Base-by-base conservation (phyloP, 441 rosid genomes). In the Pelargonium australe region DNA sequence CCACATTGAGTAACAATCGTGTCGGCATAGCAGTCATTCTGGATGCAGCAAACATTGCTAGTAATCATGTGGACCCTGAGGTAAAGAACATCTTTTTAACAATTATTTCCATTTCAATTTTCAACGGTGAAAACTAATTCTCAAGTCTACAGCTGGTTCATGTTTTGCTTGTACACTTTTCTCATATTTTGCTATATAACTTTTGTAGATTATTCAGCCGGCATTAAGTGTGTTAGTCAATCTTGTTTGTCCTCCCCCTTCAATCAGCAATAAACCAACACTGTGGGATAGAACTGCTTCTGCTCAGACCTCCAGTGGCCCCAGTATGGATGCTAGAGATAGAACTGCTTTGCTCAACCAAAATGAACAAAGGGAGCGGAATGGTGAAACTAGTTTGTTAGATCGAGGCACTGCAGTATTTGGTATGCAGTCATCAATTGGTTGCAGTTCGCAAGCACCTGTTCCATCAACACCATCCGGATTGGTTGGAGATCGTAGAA, bases 211-310 rank as follows among this genome's bases (percentile, higher is more conserved):
- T 65, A 87, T 92, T 84, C 98, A 92, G 83, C 93, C 95, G 68
- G 97, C 99, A 55, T 80, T 95, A 68, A 90, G 85, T 82, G 95
- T 92, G 76, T 81, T 95, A 70, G 85, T 92, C 80, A 92, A 89
- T 80, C 94, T 95, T 76, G 99, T 95, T 72, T 92, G 99, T 71
- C 96, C 96, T 45, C 99, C 99, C 6, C 99, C 98, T 80, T 92
- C 99, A 72, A 85, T 95, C 75, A 95, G 96, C 83, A 90, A 90
- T 67, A 95, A 86, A 77, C 91, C 93, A 17, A 79, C 93, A 68
- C 70, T 75, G 44, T 81, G 28, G 12, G 9, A 7, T 58, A 11
- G 63, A 17, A 25, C 82, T 77, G 77, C 69, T 72, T 73, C 86
- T 69, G 80, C 78, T 65, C 96, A 85, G 77, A 67, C 80, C 65